Conservation (phyloP, 2,329 filamentous ascomycete species). For the Lachnellula willkommii region DNA sequence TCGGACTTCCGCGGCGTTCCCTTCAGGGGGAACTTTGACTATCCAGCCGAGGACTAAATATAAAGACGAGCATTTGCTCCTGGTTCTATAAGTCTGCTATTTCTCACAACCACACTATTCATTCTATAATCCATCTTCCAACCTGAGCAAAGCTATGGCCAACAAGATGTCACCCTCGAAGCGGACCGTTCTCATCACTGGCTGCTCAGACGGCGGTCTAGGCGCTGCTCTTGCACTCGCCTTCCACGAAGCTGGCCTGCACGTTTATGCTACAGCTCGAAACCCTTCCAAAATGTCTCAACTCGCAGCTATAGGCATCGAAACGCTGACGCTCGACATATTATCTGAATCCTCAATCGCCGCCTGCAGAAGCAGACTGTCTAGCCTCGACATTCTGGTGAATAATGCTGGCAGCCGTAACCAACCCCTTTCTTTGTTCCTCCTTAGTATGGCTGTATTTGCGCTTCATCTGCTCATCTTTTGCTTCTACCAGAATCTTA, state of each 20-base stretch:
- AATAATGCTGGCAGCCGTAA: not conserved
- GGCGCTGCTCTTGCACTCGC: conserved; percentile 36
- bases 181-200: conserved; percentile 33
- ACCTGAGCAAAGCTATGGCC: not conserved
- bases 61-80: too few species aligned
- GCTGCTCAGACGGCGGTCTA: conserved; percentile 37
- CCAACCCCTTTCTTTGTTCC: too few species aligned
- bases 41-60: too few species aligned
- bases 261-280: conserved; percentile 39
- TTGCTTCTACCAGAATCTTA: too few species aligned
- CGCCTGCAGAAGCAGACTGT: conserved; percentile 29
- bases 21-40: too few species aligned
- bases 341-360: conserved; percentile 32
- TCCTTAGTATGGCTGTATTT: too few species aligned
- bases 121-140: too few species aligned
- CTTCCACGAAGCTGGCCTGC: conserved; percentile 33
- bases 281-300: conserved; percentile 32
- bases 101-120: too few species aligned
- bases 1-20: too few species aligned
- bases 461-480: too few species aligned
- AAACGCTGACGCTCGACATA: conserved; percentile 37
- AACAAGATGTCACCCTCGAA: not conserved
- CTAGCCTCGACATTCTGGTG: conserved; percentile 11
- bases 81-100: too few species aligned
- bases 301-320: conserved; percentile 25